phyloP scores from a whole-genome alignment of 805 yeast species.

The Lachancea kluyveri region DNA sequence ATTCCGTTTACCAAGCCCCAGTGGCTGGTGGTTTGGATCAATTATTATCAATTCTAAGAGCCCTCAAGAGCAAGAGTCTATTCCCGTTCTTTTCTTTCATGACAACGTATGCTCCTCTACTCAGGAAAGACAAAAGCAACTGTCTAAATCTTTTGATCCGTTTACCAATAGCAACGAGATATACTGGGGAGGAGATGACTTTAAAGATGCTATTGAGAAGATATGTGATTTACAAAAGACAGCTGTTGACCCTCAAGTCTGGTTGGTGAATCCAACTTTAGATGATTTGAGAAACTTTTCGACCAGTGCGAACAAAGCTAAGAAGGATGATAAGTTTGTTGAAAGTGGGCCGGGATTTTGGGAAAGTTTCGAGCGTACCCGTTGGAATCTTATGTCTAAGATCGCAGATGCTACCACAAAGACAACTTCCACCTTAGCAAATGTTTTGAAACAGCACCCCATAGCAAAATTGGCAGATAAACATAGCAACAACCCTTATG shows the following conservation, averaged over 20 bases:
- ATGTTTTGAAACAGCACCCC: constrained; percentile 25
- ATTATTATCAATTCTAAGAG: constrained; percentile 60
- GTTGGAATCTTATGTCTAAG: constrained; percentile 81
- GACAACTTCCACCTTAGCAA: constrained; percentile 20
- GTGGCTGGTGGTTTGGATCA: constrained; percentile 92
- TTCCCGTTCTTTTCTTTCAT: constrained; percentile 88
- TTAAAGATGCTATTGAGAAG: constrained; percentile 47
- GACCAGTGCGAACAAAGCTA: not conserved
- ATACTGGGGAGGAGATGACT: constrained; percentile 91
- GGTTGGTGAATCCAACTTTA: constrained; percentile 68
- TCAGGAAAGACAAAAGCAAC: constrained; percentile 47
- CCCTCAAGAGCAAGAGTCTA: constrained; percentile 44
- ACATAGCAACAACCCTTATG: constrained; percentile 32
- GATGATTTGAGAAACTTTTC: constrained; percentile 37
- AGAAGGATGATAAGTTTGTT: not conserved
- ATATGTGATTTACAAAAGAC: constrained; percentile 62
- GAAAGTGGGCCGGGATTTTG: too few relatives aligned
- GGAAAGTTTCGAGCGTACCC: constrained; percentile 39
- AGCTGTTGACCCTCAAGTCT: constrained; percentile 63
- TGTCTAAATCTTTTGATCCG: constrained; percentile 66
- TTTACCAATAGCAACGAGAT: constrained; percentile 50
- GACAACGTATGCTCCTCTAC: constrained; percentile 84
- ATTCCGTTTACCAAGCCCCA: constrained; percentile 66
- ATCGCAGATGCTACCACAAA: constrained; percentile 68
- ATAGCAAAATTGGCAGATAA: constrained; percentile 34